phyloP scores from a whole-genome alignment of 2,329 filamentous ascomycete genomes.

The Colletotrichum incanum region DNA sequence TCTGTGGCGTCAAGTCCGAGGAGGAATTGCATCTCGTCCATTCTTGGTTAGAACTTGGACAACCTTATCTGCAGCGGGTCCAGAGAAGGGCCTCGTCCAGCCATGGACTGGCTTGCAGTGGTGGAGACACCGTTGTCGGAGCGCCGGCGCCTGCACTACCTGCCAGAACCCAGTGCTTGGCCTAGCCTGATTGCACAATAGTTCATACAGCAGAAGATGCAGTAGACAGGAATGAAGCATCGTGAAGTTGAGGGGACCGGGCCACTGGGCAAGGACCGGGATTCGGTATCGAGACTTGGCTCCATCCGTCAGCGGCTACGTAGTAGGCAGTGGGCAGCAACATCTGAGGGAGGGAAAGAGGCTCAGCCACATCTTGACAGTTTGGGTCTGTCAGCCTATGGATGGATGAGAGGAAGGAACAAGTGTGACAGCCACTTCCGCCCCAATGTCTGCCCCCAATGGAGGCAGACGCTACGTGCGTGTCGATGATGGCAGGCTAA shows the following conservation, averaged over 20 bases:
- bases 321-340: background rate
- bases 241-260: constrained; percentile 1
- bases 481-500: background rate
- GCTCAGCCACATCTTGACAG: constrained; percentile 29
- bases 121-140: constrained; percentile 10
- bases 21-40: constrained; percentile 21
- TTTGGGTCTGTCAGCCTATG: background rate
- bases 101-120: background rate
- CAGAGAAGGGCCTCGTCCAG: constrained; percentile 4
- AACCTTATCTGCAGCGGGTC: constrained; percentile 35
- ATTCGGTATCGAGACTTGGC: constrained; percentile 27
- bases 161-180: constrained; percentile 1
- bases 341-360: background rate
- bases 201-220: background rate
- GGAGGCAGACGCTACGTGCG: too few relatives aligned
- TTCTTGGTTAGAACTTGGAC: constrained; percentile 29
- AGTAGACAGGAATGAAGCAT: background rate
- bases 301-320: background rate
- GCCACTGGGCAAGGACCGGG: constrained; percentile 21
- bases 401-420: background rate
- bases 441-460: too few relatives aligned
- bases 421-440: constrained; percentile 6
- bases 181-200: background rate
- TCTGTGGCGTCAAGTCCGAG: constrained; percentile 17
- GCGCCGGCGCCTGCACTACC: constrained; percentile 3